Percentiles rank a stretch among this genome's conserved stretches.
These are phyloP conservation scores for Aspergillus bertholletiae DNA, from an alignment of 495 filamentous ascomycete genomes.

Conservation along the genomic window DNA sequence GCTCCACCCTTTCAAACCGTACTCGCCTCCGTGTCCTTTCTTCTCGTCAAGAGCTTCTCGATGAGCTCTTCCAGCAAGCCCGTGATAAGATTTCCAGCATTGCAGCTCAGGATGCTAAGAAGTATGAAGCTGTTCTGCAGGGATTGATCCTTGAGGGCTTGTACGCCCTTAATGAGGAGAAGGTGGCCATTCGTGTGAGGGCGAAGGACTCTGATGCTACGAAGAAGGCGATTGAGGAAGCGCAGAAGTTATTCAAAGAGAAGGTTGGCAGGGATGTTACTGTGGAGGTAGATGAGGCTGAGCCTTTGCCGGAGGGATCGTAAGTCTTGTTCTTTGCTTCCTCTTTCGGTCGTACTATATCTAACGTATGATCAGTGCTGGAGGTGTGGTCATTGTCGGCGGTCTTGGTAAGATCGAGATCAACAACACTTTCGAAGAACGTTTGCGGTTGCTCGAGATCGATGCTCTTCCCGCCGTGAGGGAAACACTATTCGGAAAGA, in stretches of 20 bases:
- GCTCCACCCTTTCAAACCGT: conserved; percentile 92
- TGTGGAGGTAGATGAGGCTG: conserved; percentile 71
- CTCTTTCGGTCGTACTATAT: conserved; percentile 4
- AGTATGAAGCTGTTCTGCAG: conserved; percentile 73
- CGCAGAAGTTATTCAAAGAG: conserved; percentile 76
- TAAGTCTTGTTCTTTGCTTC: conserved; percentile 48
- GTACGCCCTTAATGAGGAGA: conserved; percentile 79
- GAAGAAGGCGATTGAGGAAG: conserved; percentile 71
- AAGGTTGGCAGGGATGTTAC: conserved; percentile 60
- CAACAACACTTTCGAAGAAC: conserved; percentile 95
- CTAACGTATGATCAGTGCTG: conserved; percentile 57
- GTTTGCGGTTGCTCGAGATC: conserved; percentile 76
- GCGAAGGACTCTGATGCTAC: conserved; percentile 74
- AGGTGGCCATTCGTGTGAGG: conserved; percentile 66
- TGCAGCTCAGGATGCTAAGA: conserved; percentile 59
- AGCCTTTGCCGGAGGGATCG: conserved; percentile 78
- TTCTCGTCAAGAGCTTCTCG: conserved; percentile 83
- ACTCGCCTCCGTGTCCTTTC: conserved; percentile 82
- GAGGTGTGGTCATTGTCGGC: conserved; percentile 77
- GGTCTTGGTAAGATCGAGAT: conserved; percentile 93
- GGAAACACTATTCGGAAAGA: conserved; percentile 83
- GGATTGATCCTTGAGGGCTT: conserved; percentile 83
- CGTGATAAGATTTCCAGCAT: conserved; percentile 60
- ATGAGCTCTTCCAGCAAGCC: conserved; percentile 84
- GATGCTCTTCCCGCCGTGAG: conserved; percentile 83